Conservation (phyloP, 345 rosid genomes). For the Gossypium thurberi region DNA sequence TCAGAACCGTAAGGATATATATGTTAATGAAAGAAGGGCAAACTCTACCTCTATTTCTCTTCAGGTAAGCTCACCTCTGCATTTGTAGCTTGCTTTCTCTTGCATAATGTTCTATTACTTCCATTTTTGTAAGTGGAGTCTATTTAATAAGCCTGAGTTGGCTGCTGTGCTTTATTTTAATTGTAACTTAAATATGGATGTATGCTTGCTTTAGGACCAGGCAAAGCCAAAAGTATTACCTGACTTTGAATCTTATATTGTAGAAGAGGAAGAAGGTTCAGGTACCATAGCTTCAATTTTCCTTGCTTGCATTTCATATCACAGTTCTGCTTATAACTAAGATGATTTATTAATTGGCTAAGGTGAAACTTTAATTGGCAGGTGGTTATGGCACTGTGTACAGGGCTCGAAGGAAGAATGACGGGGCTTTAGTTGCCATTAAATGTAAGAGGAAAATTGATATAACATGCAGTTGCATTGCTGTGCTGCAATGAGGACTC, state of each 20-base stretch:
- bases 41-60: conserved; percentile 20
- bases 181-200: background rate
- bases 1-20: conserved; percentile 24
- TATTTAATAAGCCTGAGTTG: background rate
- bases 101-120: background rate
- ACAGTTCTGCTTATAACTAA: background rate
- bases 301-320: background rate
- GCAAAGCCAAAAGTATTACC: conserved; percentile 49
- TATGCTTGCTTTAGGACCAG: conserved; percentile 4
- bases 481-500: background rate
- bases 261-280: conserved; percentile 92
- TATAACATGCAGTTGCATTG: background rate
- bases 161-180: background rate
- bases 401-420: conserved; percentile 63
- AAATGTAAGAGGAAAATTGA: conserved; percentile 55
- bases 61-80: conserved; percentile 25
- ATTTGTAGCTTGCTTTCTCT: background rate
- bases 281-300: conserved; percentile 35
- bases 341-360: conserved; percentile 8
- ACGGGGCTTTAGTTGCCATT: conserved; percentile 73
- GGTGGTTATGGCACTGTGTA: conserved; percentile 97
- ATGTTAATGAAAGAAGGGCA: conserved; percentile 35
- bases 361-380: conserved; percentile 29
- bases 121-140: background rate
- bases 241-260: conserved; percentile 62